Conservation (phyloP, 1,139 yeast species). For the Blastobotrys buckinghamii region DNA sequence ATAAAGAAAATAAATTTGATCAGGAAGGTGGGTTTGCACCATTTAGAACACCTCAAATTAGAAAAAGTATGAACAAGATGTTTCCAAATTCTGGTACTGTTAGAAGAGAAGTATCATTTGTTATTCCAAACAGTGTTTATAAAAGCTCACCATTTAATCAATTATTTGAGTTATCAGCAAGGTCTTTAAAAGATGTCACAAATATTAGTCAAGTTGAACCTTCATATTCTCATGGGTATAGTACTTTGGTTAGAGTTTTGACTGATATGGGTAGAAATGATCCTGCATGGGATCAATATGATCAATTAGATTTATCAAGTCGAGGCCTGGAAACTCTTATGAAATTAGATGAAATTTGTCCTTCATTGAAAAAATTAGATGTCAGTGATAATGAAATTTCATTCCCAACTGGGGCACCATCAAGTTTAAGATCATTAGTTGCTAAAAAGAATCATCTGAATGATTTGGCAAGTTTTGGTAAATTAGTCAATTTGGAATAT, state of each 20-base stretch:
- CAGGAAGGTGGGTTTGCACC: constrained; percentile 11
- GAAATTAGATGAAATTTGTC: constrained; percentile 34
- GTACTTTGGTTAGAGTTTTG: constrained; percentile 29
- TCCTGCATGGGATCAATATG: constrained; percentile 35
- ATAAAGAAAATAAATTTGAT: constrained; percentile 3
- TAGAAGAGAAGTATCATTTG: constrained; percentile 23
- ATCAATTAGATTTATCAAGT: constrained; percentile 28
- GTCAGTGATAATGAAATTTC: constrained; percentile 32
- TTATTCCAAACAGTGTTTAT: constrained; percentile 15
- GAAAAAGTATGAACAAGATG: not conserved
- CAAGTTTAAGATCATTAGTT: constrained; percentile 25
- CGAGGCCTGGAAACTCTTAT: constrained; percentile 30
- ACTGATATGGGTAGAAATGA: constrained; percentile 31
- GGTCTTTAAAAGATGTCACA: constrained; percentile 20
- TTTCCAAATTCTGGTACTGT: constrained; percentile 5
- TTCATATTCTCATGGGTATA: constrained; percentile 30
- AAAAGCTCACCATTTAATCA: constrained; percentile 7
- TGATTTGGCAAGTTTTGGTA: constrained; percentile 29
- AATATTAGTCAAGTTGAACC: constrained; percentile 27
- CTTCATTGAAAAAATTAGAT: constrained; percentile 30
- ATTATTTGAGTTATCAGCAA: not conserved
- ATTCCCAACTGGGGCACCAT: constrained; percentile 35
- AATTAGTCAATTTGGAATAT: constrained; percentile 28
- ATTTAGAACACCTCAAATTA: constrained; percentile 6
- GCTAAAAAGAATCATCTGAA: constrained; percentile 31